phyloP scores from a whole-genome alignment of 176 grass and related monocot species.

The Microstegium vimineum region DNA sequence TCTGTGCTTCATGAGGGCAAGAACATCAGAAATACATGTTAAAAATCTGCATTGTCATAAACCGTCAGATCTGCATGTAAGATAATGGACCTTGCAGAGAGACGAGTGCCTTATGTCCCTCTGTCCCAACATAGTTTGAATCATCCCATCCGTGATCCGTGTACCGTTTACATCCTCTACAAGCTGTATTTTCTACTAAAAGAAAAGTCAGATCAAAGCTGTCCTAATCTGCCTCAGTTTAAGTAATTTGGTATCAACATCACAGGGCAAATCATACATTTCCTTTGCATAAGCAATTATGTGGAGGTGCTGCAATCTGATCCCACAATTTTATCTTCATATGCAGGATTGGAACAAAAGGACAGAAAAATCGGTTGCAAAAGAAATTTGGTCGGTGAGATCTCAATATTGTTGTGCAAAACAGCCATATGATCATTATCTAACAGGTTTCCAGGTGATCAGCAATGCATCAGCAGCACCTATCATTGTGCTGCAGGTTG shows the following conservation, averaged over 20 bases:
- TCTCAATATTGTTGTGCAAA: conserved; percentile 19
- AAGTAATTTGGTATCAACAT: conserved; percentile 23
- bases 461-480: neutral
- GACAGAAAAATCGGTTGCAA: neutral
- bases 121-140: neutral
- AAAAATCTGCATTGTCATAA: conserved; percentile 35
- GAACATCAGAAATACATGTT: conserved; percentile 24
- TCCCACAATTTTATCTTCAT: conserved; percentile 13
- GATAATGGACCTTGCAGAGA: conserved; percentile 3
- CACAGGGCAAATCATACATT: conserved; percentile 19
- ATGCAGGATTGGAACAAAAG: conserved; percentile 21
- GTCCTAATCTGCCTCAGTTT: neutral
- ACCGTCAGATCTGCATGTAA: conserved; percentile 26
- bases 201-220: conserved; percentile 14
- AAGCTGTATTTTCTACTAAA: conserved; percentile 13
- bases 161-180: neutral
- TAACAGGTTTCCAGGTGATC: neutral
- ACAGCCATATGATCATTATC: conserved; percentile 7
- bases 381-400: neutral
- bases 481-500: conserved; percentile 7
- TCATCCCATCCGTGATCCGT: too few relatives aligned
- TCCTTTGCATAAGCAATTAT: conserved; percentile 15
- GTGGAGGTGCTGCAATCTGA: conserved; percentile 22
- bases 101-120: neutral
- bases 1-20: conserved; percentile 21